Conservation (phyloP, 129 eudicot species). For the Lactuca saligna region DNA sequence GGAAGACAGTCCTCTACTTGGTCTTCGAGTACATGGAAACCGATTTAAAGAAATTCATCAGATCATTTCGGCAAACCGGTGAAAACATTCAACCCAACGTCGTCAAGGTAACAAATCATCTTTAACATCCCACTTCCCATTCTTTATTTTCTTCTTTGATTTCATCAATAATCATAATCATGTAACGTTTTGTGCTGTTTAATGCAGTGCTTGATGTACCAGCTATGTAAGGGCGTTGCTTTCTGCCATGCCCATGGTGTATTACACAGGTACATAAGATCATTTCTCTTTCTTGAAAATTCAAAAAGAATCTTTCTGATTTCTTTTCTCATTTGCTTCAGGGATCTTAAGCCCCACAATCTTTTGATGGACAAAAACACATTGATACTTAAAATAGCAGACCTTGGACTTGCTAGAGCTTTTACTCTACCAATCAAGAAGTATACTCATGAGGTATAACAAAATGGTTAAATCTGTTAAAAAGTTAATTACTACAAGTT, state of each 20-base stretch:
- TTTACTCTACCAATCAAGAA: conserved; percentile 82
- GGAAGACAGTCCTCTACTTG: conserved; percentile 81
- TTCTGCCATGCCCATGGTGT: conserved; percentile 89
- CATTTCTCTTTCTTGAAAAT: not conserved
- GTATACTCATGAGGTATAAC: conserved; percentile 84
- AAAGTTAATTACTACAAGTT: not conserved
- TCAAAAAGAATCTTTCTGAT: not conserved
- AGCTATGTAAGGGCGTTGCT: conserved; percentile 90
- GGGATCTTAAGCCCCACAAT: conserved; percentile 98
- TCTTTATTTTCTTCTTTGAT: not conserved
- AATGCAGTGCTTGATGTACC: conserved; percentile 82
- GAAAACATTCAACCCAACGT: conserved; percentile 42
- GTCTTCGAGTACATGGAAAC: conserved; percentile 95
- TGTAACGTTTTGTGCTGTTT: conserved; percentile 4
- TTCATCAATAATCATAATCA: conserved; percentile 8
- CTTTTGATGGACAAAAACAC: conserved; percentile 88
- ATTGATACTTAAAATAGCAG: conserved; percentile 72
- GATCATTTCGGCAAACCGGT: conserved; percentile 56
- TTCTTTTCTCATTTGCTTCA: conserved; percentile 14
- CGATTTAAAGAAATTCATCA: conserved; percentile 78
- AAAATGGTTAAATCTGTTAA: not conserved
- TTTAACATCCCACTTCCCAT: not conserved
- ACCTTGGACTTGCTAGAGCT: conserved; percentile 89
- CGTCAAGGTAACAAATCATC: conserved; percentile 46
- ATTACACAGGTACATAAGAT: conserved; percentile 31